phyloP scores from a whole-genome alignment of 257 asterid genomes.

The Solanum chiquidenum region DNA sequence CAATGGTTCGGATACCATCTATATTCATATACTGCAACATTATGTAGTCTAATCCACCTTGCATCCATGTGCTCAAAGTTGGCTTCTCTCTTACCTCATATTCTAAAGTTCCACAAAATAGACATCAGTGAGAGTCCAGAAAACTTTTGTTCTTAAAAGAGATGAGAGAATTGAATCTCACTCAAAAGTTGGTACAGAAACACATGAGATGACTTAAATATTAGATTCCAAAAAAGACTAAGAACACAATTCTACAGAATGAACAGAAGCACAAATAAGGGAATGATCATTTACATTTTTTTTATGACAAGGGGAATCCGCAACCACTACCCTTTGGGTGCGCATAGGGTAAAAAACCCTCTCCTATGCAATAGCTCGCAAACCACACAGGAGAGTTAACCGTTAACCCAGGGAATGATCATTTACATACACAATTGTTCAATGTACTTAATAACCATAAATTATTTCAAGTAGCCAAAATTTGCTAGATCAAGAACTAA shows the following conservation, averaged over 20 bases:
- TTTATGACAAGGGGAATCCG: too few species aligned
- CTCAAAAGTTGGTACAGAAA: background rate
- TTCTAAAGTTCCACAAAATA: constrained; percentile 32
- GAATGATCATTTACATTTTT: background rate
- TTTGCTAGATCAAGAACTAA: background rate
- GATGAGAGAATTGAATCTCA: background rate
- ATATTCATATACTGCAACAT: constrained; percentile 63
- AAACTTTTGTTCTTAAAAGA: background rate
- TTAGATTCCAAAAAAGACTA: background rate
- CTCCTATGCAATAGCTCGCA: background rate
- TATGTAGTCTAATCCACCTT: constrained; percentile 92
- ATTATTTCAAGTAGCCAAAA: background rate
- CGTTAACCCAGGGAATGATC: too few species aligned
- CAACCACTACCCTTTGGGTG: too few species aligned
- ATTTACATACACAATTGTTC: background rate
- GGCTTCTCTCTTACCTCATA: constrained; percentile 87
- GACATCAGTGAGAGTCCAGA: background rate
- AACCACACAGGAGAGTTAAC: too few species aligned
- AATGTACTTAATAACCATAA: background rate
- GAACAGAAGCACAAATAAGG: background rate
- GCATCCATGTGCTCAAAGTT: constrained; percentile 78
- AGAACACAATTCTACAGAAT: background rate
- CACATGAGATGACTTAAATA: background rate
- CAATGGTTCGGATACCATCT: constrained; percentile 92
- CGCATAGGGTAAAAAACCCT: too few species aligned